Percentiles rank a stretch among this genome's conserved stretches.
phyloP scores from a whole-genome alignment of 257 asterid species.

The Solanum arcanum region DNA sequence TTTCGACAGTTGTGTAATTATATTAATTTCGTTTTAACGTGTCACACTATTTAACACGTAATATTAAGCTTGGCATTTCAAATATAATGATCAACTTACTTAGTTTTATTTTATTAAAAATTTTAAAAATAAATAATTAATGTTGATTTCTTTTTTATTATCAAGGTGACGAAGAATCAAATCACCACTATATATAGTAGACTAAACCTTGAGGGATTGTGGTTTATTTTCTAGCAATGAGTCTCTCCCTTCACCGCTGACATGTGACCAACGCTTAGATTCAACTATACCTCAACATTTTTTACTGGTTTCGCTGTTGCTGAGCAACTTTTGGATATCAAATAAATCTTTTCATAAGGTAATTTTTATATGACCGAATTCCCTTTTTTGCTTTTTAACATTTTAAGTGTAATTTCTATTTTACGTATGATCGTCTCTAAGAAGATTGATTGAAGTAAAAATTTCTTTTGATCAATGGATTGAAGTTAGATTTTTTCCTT shows the following conservation, averaged over 20 bases:
- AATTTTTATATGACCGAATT: neutral
- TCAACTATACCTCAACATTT: neutral
- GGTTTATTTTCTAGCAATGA: neutral
- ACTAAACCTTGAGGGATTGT: neutral
- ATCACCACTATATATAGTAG: neutral
- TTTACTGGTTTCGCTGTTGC: rapidly evolving
- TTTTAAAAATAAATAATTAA: neutral
- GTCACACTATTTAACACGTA: neutral
- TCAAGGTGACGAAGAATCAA: neutral
- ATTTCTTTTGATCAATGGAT: too few relatives aligned
- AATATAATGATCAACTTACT: neutral
- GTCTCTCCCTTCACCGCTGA: neutral
- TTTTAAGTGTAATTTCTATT: neutral
- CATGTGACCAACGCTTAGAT: neutral
- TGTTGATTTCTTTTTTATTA: neutral
- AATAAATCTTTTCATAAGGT: neutral
- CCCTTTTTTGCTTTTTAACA: too few relatives aligned
- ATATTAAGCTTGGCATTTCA: neutral
- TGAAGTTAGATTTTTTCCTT: neutral
- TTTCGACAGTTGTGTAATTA: neutral
- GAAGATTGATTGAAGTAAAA: rapidly evolving
- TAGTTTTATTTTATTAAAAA: too few relatives aligned
- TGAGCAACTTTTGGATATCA: neutral
- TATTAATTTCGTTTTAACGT: neutral
- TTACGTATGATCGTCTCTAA: neutral